Evolutionary conservation across 805 yeast species (phyloP).

Genomic region (Peterozyma xylosa): DNA sequence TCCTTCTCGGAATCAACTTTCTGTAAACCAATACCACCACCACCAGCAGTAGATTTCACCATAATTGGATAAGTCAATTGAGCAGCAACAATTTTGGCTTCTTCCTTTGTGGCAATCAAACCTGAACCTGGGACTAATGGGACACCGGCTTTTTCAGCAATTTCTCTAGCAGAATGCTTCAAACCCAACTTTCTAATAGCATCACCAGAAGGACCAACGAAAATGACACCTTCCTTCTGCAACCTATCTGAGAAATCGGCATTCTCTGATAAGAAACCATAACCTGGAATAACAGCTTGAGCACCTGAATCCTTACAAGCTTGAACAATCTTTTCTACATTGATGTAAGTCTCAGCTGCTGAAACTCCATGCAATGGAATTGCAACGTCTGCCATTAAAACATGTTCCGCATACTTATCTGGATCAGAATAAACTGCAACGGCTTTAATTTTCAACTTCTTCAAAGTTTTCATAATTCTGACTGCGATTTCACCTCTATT

Average conservation of each 20-base stretch:
- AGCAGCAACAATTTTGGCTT: slow-evolving; percentile 71
- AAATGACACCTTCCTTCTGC: slow-evolving; percentile 72
- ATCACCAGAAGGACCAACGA: slow-evolving; percentile 95
- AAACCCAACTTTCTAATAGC: slow-evolving; percentile 87
- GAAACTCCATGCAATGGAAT: slow-evolving; percentile 72
- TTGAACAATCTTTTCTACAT: slow-evolving; percentile 73
- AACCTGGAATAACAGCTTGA: slow-evolving; percentile 97
- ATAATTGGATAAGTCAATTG: slow-evolving; percentile 80
- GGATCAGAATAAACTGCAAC: slow-evolving; percentile 89
- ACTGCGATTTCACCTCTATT: slow-evolving; percentile 98
- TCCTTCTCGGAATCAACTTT: slow-evolving; percentile 81
- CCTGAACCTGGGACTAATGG: slow-evolving; percentile 98
- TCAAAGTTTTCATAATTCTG: slow-evolving; percentile 82
- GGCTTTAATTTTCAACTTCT: slow-evolving; percentile 67
- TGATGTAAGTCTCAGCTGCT: slow-evolving; percentile 87
- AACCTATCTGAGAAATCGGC: slow-evolving; percentile 93
- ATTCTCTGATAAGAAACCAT: slow-evolving; percentile 93
- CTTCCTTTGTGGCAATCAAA: slow-evolving; percentile 60
- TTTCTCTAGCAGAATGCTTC: slow-evolving; percentile 94
- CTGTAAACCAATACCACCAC: slow-evolving; percentile 98
- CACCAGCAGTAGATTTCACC: slow-evolving; percentile 98
- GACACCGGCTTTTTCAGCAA: slow-evolving; percentile 86
- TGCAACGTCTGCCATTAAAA: slow-evolving; percentile 72
- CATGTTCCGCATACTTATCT: slow-evolving; percentile 86
- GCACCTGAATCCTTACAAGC: slow-evolving; percentile 83